A percentile compares a stretch with the other conserved stretches of the same genome.
phyloP scores from a whole-genome alignment of 2,329 filamentous ascomycete genomes.

The Xylaria sp. region DNA sequence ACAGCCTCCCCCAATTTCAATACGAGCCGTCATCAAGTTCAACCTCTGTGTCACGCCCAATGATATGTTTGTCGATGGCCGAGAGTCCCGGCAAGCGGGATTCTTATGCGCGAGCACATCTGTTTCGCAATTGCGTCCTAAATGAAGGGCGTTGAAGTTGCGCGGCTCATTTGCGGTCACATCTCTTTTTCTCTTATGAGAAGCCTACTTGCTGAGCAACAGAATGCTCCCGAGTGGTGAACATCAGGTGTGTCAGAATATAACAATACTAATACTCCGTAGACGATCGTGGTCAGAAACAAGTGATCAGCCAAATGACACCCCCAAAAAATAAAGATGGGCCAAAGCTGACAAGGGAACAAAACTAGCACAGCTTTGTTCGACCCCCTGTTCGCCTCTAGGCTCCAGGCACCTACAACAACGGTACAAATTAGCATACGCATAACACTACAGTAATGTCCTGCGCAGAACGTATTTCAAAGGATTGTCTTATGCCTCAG shows the following conservation, averaged over 20 bases:
- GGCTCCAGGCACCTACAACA: constrained; percentile 6
- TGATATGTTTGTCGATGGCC: constrained; percentile 4
- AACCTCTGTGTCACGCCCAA: constrained; percentile 10
- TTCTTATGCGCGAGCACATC: neutral
- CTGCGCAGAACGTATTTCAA: constrained; percentile 19
- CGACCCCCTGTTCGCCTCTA: constrained; percentile 23
- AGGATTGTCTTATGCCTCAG: constrained; percentile 18
- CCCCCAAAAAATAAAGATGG: neutral
- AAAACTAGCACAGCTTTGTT: neutral
- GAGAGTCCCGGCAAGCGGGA: neutral
- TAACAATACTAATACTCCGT: neutral
- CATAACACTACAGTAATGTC: no score
- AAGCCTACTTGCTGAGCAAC: neutral
- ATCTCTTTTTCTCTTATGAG: neutral
- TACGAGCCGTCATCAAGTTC: constrained; percentile 16
- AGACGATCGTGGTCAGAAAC: neutral
- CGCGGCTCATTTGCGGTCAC: neutral
- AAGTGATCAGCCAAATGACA: no score
- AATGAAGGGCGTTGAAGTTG: neutral
- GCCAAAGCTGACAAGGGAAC: constrained; percentile 21
- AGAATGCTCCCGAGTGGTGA: neutral
- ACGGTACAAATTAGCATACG: no score
- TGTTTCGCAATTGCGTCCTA: neutral
- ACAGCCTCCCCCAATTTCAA: constrained; percentile 33
- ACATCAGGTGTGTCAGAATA: neutral